These are phyloP conservation scores for Ocimum tenuiflorum DNA, from an alignment of 257 asterid genomes.

Conservation along the genomic window DNA sequence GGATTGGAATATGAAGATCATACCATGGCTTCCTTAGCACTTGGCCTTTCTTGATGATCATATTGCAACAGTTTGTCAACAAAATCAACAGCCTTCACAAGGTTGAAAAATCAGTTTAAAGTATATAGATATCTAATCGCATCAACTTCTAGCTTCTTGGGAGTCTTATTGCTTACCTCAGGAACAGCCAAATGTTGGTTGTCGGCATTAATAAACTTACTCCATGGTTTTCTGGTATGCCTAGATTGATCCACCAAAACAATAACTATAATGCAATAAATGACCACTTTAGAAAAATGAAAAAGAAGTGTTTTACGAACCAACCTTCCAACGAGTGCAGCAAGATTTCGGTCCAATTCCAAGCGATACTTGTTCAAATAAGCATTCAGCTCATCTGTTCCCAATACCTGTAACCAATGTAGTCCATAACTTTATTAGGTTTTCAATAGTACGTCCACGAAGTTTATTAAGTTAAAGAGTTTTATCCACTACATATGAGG, in stretches of 20 bases:
- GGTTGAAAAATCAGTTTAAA: not conserved
- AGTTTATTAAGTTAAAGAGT: not conserved
- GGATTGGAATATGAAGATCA: not conserved
- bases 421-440: not conserved
- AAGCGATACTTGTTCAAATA: constrained; percentile 58
- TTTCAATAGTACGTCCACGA: not conserved
- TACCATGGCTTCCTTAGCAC: constrained; percentile 94
- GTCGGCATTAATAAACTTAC: constrained; percentile 37
- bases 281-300: not conserved
- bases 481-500: not conserved
- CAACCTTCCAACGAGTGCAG: constrained; percentile 66
- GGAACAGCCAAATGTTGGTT: constrained; percentile 54
- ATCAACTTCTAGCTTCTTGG: not conserved
- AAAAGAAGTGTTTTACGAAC: not conserved
- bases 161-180: constrained; percentile 36
- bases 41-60: constrained; percentile 86
- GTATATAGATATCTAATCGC: not conserved
- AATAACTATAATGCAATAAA: not conserved
- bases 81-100: constrained; percentile 67
- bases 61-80: constrained; percentile 79
- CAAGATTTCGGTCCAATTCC: constrained; percentile 55
- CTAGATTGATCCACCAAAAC: constrained; percentile 22
- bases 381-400: constrained; percentile 59
- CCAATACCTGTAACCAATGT: constrained; percentile 42
- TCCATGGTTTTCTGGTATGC: constrained; percentile 47